Conservation (phyloP, 108 stramenopile species). For the Nitzschia sp. region DNA sequence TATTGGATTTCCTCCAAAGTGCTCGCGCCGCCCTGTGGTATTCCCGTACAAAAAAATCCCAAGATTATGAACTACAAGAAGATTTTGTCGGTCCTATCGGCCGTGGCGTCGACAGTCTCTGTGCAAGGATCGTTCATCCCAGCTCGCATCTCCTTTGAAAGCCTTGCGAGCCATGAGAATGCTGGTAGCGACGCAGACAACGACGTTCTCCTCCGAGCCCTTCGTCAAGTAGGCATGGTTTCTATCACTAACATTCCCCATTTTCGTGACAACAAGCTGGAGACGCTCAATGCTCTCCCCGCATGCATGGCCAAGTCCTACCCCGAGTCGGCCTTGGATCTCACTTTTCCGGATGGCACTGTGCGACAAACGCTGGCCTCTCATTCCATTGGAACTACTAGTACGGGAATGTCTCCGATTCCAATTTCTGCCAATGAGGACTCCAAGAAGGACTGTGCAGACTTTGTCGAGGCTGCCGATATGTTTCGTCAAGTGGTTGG, state of each 20-base stretch:
- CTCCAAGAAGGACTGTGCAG: background rate
- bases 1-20: no score
- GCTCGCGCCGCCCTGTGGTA: no score
- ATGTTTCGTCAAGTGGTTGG: background rate
- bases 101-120: no score
- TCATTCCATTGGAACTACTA: conserved; percentile 2
- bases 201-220: background rate
- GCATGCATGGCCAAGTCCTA: conserved; percentile 17
- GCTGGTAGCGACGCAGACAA: no score
- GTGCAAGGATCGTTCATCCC: conserved; percentile 3
- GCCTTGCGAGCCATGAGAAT: background rate
- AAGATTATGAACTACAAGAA: no score
- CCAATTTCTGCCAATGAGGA: background rate
- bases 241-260: conserved; percentile 36
- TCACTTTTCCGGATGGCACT: conserved; percentile 40
- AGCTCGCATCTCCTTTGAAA: conserved; percentile 13
- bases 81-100: no score
- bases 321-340: conserved; percentile 7
- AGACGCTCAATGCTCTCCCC: conserved; percentile 13
- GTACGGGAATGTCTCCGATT: conserved; percentile 8
- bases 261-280: conserved; percentile 3
- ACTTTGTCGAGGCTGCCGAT: background rate
- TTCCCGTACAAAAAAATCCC: no score
- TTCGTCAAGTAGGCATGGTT: conserved; percentile 36
- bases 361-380: conserved; percentile 44